Conservation (phyloP, 2,329 filamentous ascomycete species). For the Amylocarpus encephaloides region DNA sequence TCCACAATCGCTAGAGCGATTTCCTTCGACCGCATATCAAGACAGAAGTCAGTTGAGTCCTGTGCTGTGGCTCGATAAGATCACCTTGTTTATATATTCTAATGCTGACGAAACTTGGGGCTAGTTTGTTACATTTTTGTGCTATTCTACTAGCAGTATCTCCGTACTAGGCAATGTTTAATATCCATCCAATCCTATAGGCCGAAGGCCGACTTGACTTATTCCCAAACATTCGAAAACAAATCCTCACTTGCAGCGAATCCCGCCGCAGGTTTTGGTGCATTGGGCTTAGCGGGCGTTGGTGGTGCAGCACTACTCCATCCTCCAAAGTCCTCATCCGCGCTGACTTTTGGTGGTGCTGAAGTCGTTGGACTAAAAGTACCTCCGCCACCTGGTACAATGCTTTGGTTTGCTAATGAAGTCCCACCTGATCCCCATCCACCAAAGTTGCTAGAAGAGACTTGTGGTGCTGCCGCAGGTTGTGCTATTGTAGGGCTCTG, state of each 20-base stretch:
- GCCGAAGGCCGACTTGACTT: constrained; percentile 8
- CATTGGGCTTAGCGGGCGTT: constrained; percentile 38
- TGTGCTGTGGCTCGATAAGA: neutral
- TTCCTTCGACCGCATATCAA: too few relatives aligned
- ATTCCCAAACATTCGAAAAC: constrained; percentile 96
- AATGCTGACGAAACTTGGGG: neutral
- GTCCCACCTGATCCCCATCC: constrained; percentile 45
- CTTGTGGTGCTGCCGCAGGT: constrained; percentile 33
- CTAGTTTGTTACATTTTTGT: neutral
- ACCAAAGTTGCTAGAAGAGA: constrained; percentile 54
- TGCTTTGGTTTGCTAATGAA: constrained; percentile 52
- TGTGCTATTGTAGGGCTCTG: constrained; percentile 41
- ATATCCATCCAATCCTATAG: neutral
- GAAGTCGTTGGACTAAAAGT: constrained; percentile 49
- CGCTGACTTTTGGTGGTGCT: constrained; percentile 65
- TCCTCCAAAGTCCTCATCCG: constrained; percentile 93
- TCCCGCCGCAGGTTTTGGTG: constrained; percentile 50
- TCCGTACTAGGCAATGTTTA: neutral
- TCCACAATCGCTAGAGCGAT: too few relatives aligned
- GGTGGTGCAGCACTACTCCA: constrained; percentile 72
- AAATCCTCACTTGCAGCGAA: constrained; percentile 73
- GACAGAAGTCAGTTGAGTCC: too few relatives aligned
- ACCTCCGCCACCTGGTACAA: constrained; percentile 56
- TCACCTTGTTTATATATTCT: neutral
- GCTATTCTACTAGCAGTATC: constrained; percentile 8